These are phyloP conservation scores for Zoysia japonica DNA, from an alignment of 176 grass and related monocot genomes.

Conservation along the genomic window DNA sequence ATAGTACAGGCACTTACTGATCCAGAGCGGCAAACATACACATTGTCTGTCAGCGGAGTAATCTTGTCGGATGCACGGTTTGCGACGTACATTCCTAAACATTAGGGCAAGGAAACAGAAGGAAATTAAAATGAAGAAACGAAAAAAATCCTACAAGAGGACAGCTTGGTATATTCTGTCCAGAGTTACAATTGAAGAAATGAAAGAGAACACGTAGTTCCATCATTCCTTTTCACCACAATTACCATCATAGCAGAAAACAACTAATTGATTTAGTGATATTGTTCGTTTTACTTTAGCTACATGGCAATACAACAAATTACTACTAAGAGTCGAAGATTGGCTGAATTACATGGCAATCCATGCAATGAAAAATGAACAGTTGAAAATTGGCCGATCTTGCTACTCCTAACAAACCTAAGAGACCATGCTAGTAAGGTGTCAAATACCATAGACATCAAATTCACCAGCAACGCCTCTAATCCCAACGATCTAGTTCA, in stretches of 20 bases:
- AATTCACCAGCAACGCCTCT: neutral
- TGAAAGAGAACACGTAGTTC: neutral
- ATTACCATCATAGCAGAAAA: neutral
- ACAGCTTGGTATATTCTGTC: neutral
- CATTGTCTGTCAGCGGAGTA: conserved; percentile 80
- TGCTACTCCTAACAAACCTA: neutral
- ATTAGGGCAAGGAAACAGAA: conserved; percentile 21
- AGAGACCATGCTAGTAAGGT: neutral
- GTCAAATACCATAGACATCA: neutral
- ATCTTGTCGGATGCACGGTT: conserved; percentile 95
- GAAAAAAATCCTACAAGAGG: neutral
- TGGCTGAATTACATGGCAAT: neutral
- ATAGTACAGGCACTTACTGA: conserved; percentile 58
- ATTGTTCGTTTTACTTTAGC: neutral
- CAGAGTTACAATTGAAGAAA: neutral
- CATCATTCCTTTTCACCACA: neutral
- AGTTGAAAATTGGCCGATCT: neutral
- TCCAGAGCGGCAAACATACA: conserved; percentile 89
- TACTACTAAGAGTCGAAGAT: neutral
- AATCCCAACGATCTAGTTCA: neutral
- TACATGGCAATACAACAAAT: neutral
- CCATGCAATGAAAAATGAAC: no score
- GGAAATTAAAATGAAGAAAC: neutral
- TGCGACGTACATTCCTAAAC: conserved; percentile 79
- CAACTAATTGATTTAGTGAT: neutral